Evolutionary conservation across 192 early-diverging fungal genomes (phyloP).

Genomic region (Coemansia aciculifera): DNA sequence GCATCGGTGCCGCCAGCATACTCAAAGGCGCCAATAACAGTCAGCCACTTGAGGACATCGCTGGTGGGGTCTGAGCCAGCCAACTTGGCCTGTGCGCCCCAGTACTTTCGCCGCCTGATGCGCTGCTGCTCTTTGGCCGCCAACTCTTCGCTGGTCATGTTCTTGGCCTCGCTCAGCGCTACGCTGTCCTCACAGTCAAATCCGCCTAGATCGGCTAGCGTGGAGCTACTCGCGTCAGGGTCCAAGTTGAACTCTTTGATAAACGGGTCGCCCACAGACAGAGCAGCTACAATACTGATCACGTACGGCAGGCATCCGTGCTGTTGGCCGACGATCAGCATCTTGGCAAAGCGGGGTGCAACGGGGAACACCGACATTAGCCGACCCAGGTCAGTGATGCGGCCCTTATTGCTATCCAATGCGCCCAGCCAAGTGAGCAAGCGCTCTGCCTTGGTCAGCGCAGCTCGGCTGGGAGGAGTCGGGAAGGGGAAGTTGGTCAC

Average conservation of each 20-base stretch:
- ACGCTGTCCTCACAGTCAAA: constrained; percentile 33
- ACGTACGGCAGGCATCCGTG: constrained; percentile 81
- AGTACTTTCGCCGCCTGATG: constrained; percentile 66
- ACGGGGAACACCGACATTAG: constrained; percentile 92
- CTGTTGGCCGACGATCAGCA: constrained; percentile 88
- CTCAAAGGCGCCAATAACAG: constrained; percentile 87
- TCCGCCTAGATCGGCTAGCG: constrained; percentile 52
- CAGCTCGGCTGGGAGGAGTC: constrained; percentile 78
- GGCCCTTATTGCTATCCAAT: constrained; percentile 59
- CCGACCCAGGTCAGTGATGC: constrained; percentile 80
- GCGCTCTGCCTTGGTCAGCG: constrained; percentile 79
- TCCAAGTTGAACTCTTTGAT: constrained; percentile 71
- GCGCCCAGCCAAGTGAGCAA: constrained; percentile 77
- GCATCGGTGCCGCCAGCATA: constrained; percentile 62
- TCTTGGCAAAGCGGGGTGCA: constrained; percentile 76
- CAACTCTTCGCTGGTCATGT: constrained; percentile 61
- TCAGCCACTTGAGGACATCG: constrained; percentile 84
- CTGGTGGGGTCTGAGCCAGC: constrained; percentile 68
- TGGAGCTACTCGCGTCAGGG: constrained; percentile 30
- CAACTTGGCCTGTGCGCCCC: constrained; percentile 63
- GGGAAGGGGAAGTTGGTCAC: constrained; percentile 98
- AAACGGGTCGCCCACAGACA: constrained; percentile 95
- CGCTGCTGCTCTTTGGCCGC: constrained; percentile 62
- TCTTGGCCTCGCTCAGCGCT: constrained; percentile 56
- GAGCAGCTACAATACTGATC: constrained; percentile 86